Percentiles rank a stretch among this genome's conserved stretches.
Conservation (phyloP, 148 eudicot species). For the Rhododendron williamsianum region DNA sequence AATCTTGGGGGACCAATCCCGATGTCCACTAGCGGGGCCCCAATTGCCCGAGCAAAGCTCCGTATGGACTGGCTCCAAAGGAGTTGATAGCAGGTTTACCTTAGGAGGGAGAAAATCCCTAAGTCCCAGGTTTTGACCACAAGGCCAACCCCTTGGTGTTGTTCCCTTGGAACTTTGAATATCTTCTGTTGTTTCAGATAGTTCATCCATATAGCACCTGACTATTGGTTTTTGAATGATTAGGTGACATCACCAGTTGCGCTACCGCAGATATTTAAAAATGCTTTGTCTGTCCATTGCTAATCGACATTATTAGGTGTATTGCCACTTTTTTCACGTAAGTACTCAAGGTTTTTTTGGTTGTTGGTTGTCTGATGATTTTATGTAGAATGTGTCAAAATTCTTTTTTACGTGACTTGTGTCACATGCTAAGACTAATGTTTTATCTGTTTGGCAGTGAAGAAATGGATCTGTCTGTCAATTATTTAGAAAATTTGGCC, state of each 20-base stretch:
- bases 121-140: background rate
- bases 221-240: constrained; percentile 11
- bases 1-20: background rate
- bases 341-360: constrained; percentile 9
- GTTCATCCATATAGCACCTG: constrained; percentile 1
- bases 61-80: background rate
- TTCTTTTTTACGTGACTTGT: background rate
- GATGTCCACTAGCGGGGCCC: background rate
- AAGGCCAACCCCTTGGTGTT: background rate
- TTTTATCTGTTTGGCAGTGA: constrained; percentile 45
- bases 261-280: constrained; percentile 74
- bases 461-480: constrained; percentile 59
- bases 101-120: too few species aligned
- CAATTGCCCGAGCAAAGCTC: background rate
- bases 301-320: constrained; percentile 71
- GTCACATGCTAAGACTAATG: background rate
- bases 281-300: constrained; percentile 70
- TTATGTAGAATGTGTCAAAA: background rate
- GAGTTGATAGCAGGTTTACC: background rate
- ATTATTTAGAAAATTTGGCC: constrained; percentile 60
- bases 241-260: constrained; percentile 72
- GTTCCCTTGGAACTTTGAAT: background rate
- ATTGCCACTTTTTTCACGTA: constrained; percentile 63
- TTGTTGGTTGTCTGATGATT: background rate
- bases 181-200: background rate